These are phyloP conservation scores for Sphagnum tenellum DNA, from an alignment of 225 moss, liverwort and hornwort species.

Conservation along the genomic window DNA sequence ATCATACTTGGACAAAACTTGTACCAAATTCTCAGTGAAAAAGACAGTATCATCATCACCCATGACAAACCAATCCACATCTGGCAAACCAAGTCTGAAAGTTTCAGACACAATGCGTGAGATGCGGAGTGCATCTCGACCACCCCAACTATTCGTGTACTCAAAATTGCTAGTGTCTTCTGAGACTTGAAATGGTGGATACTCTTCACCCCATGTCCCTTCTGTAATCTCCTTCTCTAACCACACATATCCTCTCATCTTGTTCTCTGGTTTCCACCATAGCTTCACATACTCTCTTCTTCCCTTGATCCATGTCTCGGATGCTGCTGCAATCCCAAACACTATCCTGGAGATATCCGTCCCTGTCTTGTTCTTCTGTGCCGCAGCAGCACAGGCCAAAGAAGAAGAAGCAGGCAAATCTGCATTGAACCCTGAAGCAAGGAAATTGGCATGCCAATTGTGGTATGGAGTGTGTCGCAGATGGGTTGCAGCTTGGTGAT, in stretches of 20 bases:
- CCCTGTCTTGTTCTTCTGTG: no score
- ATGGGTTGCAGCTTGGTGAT: no score
- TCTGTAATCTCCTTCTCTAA: constrained; percentile 34
- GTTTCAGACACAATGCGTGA: constrained; percentile 41
- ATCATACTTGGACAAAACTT: constrained; percentile 41
- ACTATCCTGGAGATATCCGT: constrained; percentile 34
- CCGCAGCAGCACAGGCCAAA: neutral
- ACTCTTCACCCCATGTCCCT: constrained; percentile 24
- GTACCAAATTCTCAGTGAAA: constrained; percentile 33
- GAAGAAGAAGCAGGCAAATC: neutral
- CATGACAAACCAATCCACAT: constrained; percentile 47
- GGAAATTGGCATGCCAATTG: constrained; percentile 3
- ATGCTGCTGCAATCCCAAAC: constrained; percentile 46
- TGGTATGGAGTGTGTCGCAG: neutral
- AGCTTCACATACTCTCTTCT: constrained; percentile 45
- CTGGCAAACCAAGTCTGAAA: constrained; percentile 10
- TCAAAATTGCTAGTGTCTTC: constrained; percentile 37
- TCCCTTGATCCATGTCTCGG: constrained; percentile 34
- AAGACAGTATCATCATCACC: constrained; percentile 49
- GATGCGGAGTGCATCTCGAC: constrained; percentile 42
- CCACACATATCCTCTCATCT: constrained; percentile 37
- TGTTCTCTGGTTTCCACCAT: constrained; percentile 28
- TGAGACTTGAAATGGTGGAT: constrained; percentile 32
- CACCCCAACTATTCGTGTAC: constrained; percentile 41
- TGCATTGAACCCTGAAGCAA: constrained; percentile 1